Base-by-base conservation (phyloP, 2,329 filamentous ascomycete genomes). In the Aureobasidium sp. region DNA sequence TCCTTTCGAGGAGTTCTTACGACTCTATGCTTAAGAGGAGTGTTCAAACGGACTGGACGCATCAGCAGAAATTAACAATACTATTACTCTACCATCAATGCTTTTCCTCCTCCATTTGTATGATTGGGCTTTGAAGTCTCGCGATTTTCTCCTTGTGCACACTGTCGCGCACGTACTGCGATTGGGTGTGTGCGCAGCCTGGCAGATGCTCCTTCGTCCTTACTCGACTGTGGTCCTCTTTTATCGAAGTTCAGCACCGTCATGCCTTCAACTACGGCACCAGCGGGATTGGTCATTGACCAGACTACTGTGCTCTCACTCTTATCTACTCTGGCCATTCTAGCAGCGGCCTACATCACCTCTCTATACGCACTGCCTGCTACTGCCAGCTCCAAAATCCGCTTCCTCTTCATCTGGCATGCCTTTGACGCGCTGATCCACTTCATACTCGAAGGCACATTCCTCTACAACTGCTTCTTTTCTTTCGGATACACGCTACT, bases 401-500 rank as follows among this genome's bases (percentile, higher is more conserved):
- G 90, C 57, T 73, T 87, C 66, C 83, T 96, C 59, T 95, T 95
- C 77, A 80, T 94, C 71, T 96, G 91, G 91, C 90, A 96, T 73
- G 79, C 88, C 32, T 94, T 95, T 72, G 90, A 96, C 69, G 88
- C 88, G 27, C 79, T 96, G 38, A 91, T 90, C 64, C 93, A 98
- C 74, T 82, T 94, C 70, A 76, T 89, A 67, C 86, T 97, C 67
- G 91, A 97, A 73, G 90, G 89, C 51, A 85, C 83, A 63, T 97
- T 89, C 70, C 81, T 96, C 21, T 96, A 90, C 77, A 88, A 95
- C 72, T 95, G 88, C 74, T 94, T 97, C 78, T 91, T 90, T 77
- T 78, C 78, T 60, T 35, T 17, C 57, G 62, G 29, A 35, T 57
- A 6, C 64, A 66, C 29, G 60, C 60, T 6, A 62, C 59, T 55